Conservation (phyloP, 2,329 filamentous ascomycete genomes). For the Ascochyta viciae-villosae region DNA sequence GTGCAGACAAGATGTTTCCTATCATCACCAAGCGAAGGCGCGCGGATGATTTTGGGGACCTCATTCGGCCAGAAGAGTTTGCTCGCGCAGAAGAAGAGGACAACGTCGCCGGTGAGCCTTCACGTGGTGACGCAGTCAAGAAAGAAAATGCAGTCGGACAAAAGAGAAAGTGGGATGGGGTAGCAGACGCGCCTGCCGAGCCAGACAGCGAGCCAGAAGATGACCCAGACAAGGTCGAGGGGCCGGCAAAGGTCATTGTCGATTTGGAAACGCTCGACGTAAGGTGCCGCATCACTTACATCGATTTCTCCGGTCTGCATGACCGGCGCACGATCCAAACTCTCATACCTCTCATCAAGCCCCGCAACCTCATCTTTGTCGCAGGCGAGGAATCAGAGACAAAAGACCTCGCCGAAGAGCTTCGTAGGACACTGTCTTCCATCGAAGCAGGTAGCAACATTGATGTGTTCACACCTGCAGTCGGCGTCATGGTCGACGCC, state of each 20-base stretch:
- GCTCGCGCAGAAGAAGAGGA: conserved; percentile 91
- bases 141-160: conserved; percentile 70
- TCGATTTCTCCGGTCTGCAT: conserved; percentile 92
- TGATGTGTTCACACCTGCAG: conserved; percentile 80
- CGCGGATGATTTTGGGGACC: conserved; percentile 89
- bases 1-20: conserved; percentile 90
- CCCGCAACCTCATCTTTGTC: conserved; percentile 92
- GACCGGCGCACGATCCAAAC: conserved; percentile 94
- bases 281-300: conserved; percentile 79
- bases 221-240: conserved; percentile 62
- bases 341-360: conserved; percentile 91
- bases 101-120: conserved; percentile 70
- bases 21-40: conserved; percentile 80
- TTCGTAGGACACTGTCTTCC: conserved; percentile 68
- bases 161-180: conserved; percentile 93
- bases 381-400: conserved; percentile 80
- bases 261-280: conserved; percentile 69
- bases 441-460: conserved; percentile 54
- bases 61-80: conserved; percentile 93
- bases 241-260: conserved; percentile 78
- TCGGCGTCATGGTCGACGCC: conserved; percentile 80
- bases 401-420: conserved; percentile 77
- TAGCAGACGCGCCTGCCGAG: conserved; percentile 50
- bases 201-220: conserved; percentile 58
- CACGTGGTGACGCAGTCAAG: conserved; percentile 60